Conservation (phyloP, 2,329 filamentous ascomycete genomes). For the Ceratocystis lukuohia region DNA sequence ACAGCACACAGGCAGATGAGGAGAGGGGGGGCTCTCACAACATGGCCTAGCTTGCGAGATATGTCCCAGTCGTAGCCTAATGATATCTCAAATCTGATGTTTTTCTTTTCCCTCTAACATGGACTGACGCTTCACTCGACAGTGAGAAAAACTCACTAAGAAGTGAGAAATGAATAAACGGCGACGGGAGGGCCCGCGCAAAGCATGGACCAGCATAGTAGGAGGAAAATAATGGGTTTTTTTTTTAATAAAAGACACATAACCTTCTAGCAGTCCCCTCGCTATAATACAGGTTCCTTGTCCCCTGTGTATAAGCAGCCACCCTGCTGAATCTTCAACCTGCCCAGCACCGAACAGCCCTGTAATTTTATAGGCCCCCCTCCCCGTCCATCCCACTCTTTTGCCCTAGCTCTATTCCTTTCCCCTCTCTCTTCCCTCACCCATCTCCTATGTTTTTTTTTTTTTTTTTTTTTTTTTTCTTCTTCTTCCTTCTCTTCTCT, state of each 20-base stretch:
- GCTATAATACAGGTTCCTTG: neutral
- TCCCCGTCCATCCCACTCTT: neutral
- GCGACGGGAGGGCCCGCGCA: neutral
- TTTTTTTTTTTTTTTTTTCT: neutral
- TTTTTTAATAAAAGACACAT: too few species aligned
- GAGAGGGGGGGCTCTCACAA: neutral
- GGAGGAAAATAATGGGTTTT: neutral
- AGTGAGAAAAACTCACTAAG: neutral
- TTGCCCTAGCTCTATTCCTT: neutral
- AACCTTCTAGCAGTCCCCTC: neutral
- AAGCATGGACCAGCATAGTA: slow-evolving; percentile 6
- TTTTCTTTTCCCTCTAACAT: neutral
- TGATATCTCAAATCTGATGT: too few species aligned
- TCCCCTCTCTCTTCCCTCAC: neutral
- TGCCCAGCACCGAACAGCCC: neutral
- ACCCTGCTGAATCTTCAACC: neutral
- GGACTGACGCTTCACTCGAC: neutral
- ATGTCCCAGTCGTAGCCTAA: neutral
- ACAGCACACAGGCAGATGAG: neutral
- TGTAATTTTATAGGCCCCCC: neutral
- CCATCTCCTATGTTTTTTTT: neutral
- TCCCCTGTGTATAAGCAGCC: neutral
- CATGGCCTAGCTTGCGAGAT: neutral
- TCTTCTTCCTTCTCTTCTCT: neutral
- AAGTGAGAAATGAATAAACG: neutral